Percentiles rank a stretch among this genome's conserved stretches.
Conservation (phyloP, 2,329 filamentous ascomycete species). For the Fusarium mundagurra region DNA sequence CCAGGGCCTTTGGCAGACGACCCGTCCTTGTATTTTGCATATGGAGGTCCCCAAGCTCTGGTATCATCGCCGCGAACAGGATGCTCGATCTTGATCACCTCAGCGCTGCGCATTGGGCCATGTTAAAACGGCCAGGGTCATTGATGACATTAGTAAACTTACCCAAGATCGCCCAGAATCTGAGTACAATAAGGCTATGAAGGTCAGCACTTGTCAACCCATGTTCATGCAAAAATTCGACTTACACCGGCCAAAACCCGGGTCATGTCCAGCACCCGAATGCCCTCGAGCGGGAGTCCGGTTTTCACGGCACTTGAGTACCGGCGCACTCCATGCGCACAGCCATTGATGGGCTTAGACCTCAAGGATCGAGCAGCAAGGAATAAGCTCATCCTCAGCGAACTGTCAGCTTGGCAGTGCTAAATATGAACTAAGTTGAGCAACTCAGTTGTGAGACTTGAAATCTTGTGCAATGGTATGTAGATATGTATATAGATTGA, state of each 20-base stretch:
- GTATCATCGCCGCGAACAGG: slow-evolving; percentile 92
- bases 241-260: slow-evolving; percentile 91
- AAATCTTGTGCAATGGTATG: not conserved
- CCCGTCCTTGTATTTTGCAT: slow-evolving; percentile 77
- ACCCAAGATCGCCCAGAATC: slow-evolving; percentile 96
- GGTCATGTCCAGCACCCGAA: slow-evolving; percentile 95
- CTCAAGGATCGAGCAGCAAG: slow-evolving; percentile 30
- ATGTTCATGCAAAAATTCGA: slow-evolving; percentile 34
- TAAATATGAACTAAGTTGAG: not conserved
- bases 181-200: slow-evolving; percentile 93
- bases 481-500: not conserved
- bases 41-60: slow-evolving; percentile 94
- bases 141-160: slow-evolving; percentile 48
- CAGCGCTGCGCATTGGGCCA: slow-evolving; percentile 68
- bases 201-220: slow-evolving; percentile 17
- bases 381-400: slow-evolving; percentile 28
- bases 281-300: slow-evolving; percentile 78
- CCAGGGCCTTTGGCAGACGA: slow-evolving; percentile 74
- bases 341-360: slow-evolving; percentile 31
- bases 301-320: slow-evolving; percentile 45
- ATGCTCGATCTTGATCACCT: slow-evolving; percentile 98
- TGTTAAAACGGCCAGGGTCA: slow-evolving; percentile 15
- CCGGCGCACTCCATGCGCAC: slow-evolving; percentile 36
- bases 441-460: not conserved
- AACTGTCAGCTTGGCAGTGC: not conserved